Evolutionary conservation across 202 grass and related monocot species (phyloP), one percentile per base, ranked within the genome.

Genomic region (Thinopyrum obtusiflorum): DNA sequence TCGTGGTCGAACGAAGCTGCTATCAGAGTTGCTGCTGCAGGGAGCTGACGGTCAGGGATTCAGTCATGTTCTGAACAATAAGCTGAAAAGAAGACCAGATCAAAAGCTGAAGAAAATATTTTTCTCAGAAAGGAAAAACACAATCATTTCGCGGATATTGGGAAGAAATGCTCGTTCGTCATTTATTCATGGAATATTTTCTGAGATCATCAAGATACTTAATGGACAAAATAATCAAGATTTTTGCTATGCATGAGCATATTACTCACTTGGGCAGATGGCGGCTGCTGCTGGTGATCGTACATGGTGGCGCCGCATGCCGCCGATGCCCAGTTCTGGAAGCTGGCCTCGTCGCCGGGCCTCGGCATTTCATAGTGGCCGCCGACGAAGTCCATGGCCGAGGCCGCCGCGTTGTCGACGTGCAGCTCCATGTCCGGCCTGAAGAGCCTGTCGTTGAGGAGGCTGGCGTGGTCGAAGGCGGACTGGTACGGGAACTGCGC

Each of bases 261-360:
- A 25, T 78, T 33, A 86, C 92, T 94, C 76, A 94, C 92, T 87
- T 80, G 89, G 9, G 92, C 69, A 39, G 85, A 83, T 8, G 87
- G 73, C 7, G 31, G 73, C 24, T 76, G 59, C 61, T 87, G 84
- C 75, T 90, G 88, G 23, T 91, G 77, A 27, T 91, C 89, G 26
- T 89, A 91, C 70, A 91, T 85, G 63, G 78, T 44, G 11, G 76
- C 75, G 60, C 87, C 74, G 61, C 89, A 91, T 5, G 82, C 78
- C 11, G 87, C 82, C 1, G 92, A 72, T 9, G 92, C 92, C 89
- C 92, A 94, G 76, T 86, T 91, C 28, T 94, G 92, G 82, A 91
- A 91, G 84, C 78, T 89, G 62, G 87, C 78, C 75, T 89, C 88
- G 32, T 93, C 89, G 13, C 86, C 80, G 6, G 83, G 69, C 80